Evolutionary conservation across 495 filamentous ascomycete species (phyloP).

Genomic region (Penicillium turbatum): DNA sequence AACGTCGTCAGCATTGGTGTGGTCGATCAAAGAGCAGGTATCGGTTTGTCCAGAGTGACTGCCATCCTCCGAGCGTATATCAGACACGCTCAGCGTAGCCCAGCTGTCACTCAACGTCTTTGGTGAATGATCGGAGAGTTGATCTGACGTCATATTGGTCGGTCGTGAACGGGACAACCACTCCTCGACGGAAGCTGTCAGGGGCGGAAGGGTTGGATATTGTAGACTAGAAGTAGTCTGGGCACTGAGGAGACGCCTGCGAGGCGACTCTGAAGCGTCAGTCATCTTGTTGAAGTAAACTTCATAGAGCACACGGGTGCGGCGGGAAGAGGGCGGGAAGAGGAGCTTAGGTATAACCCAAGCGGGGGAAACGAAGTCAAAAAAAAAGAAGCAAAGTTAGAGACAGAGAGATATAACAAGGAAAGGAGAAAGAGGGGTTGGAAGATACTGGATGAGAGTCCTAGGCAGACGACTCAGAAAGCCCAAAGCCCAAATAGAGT

Average conservation of each 20-base stretch:
- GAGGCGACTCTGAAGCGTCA: conserved; percentile 37
- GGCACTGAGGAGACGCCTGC: conserved; percentile 28
- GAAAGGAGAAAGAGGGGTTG: neutral
- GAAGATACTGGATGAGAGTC: conserved; percentile 8
- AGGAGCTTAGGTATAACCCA: conserved; percentile 6
- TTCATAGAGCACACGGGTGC: conserved; percentile 9
- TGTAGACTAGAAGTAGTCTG: conserved; percentile 34
- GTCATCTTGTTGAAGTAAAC: conserved; percentile 30
- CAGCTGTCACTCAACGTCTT: conserved; percentile 46
- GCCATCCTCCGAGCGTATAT: conserved; percentile 44
- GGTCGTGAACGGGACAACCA: conserved; percentile 46
- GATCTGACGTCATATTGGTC: conserved; percentile 40
- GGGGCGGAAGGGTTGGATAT: conserved; percentile 44
- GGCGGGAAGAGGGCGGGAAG: neutral
- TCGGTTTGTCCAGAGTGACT: conserved; percentile 45
- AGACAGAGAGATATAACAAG: neutral
- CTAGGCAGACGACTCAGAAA: conserved; percentile 4
- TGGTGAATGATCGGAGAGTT: conserved; percentile 16
- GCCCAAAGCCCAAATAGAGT: conserved; percentile 9
- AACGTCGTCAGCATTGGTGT: conserved; percentile 43
- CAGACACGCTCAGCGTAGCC: conserved; percentile 45
- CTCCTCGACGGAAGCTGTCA: conserved; percentile 46
- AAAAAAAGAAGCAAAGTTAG: conserved; percentile 5
- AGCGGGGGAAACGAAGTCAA: neutral
- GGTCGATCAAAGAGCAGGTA: conserved; percentile 43